phyloP scores from a whole-genome alignment of 2,329 filamentous ascomycete species.

The Diaporthe humulicola region DNA sequence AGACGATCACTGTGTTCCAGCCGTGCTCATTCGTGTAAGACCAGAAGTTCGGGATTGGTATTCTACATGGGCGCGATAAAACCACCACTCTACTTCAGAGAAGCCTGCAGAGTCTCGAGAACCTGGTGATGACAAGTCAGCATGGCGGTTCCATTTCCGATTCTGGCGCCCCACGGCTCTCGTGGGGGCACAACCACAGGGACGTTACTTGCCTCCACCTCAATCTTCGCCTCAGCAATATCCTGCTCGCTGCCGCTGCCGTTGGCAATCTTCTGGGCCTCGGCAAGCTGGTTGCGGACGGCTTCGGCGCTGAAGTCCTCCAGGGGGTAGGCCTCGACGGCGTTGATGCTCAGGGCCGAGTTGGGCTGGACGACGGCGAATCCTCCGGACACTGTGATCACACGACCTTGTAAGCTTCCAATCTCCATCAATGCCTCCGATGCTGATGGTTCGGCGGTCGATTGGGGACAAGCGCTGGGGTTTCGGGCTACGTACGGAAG shows the following conservation, averaged over 20 bases:
- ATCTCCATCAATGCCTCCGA: not conserved
- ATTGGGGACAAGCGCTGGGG: not conserved
- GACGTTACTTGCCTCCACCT: slow-evolving; percentile 82
- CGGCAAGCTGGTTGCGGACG: slow-evolving; percentile 89
- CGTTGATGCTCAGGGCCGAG: slow-evolving; percentile 97
- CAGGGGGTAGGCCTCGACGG: slow-evolving; percentile 92
- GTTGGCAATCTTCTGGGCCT: slow-evolving; percentile 94
- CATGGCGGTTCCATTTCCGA: slow-evolving; percentile 8
- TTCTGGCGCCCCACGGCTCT: not conserved
- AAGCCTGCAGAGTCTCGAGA: slow-evolving; percentile 85
- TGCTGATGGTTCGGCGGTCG: not conserved
- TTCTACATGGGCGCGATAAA: slow-evolving; percentile 53
- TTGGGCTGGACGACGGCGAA: slow-evolving; percentile 97
- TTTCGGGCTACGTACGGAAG: slow-evolving; percentile 80
- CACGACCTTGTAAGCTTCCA: slow-evolving; percentile 35
- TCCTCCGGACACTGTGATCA: slow-evolving; percentile 84
- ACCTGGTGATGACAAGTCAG: slow-evolving; percentile 69
- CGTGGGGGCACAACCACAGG: not conserved
- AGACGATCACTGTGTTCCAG: not conserved
- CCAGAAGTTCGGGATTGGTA: slow-evolving; percentile 40
- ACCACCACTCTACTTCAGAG: slow-evolving; percentile 77
- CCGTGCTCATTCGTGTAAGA: not conserved
- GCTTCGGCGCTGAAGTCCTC: slow-evolving; percentile 97
- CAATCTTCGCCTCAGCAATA: slow-evolving; percentile 98
- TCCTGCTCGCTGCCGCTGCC: slow-evolving; percentile 96